Percentiles rank a stretch among this genome's conserved stretches.
Evolutionary conservation across 2,329 filamentous ascomycete species (phyloP).

Genomic region (Apiospora arundinis): DNA sequence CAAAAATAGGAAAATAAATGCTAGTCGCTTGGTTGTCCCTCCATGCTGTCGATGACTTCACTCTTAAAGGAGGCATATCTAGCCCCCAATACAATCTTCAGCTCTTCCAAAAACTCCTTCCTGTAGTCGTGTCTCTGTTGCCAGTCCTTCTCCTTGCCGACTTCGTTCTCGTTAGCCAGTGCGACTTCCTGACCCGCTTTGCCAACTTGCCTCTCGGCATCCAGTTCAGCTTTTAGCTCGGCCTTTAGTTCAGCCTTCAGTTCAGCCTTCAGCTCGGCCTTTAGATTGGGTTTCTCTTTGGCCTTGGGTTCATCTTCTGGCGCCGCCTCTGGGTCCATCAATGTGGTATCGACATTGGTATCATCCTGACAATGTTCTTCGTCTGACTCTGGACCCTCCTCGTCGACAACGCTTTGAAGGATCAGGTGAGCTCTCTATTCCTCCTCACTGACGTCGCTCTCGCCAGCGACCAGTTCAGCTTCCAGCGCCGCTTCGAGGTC

Average conservation of each 20-base stretch:
- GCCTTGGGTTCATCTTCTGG: conserved; percentile 34
- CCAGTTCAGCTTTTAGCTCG: conserved; percentile 31
- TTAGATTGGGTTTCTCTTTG: conserved; percentile 13
- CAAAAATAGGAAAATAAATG: not conserved
- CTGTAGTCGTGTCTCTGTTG: not conserved
- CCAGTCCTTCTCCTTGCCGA: not conserved
- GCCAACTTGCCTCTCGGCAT: conserved; percentile 41
- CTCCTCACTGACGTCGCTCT: conserved; percentile 43
- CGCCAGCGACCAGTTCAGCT: conserved; percentile 36
- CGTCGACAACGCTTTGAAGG: not conserved
- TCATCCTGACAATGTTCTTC: not conserved
- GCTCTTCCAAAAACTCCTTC: not conserved
- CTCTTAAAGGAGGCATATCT: not conserved
- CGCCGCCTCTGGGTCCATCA: too few relatives aligned
- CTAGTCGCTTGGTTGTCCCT: conserved; percentile 4
- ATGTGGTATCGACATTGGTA: not conserved
- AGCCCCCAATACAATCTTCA: not conserved
- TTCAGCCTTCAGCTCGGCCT: conserved; percentile 27
- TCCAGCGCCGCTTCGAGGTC: conserved; percentile 39
- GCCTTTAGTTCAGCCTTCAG: conserved; percentile 39
- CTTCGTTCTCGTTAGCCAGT: not conserved
- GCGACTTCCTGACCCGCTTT: conserved; percentile 37
- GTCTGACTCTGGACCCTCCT: not conserved
- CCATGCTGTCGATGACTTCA: not conserved
- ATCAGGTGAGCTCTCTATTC: conserved; percentile 30